Percentiles rank a stretch among this genome's conserved stretches.
Evolutionary conservation across 2,329 filamentous ascomycete species (phyloP).

Genomic region (Aspergillus fumigatus): DNA sequence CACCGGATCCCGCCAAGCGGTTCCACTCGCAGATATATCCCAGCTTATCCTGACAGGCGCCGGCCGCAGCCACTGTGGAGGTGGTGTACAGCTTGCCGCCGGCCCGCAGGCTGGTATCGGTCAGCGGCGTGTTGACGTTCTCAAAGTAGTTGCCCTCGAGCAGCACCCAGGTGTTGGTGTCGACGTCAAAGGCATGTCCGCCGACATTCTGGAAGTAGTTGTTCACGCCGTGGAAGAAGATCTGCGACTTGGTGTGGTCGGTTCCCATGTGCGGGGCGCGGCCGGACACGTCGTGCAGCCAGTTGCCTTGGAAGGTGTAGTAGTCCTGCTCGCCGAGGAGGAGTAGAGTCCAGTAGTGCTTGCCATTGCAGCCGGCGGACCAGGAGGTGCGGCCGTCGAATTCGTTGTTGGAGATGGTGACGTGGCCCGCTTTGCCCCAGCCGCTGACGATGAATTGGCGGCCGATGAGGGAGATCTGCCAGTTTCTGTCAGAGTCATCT

Average conservation of each 20-base stretch:
- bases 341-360: slow-evolving; percentile 51
- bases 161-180: slow-evolving; percentile 43
- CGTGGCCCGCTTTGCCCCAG: slow-evolving; percentile 48
- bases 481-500: background rate
- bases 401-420: slow-evolving; percentile 58
- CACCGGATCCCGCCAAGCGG: slow-evolving; percentile 3
- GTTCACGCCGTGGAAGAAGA: slow-evolving; percentile 57
- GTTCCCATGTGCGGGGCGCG: slow-evolving; percentile 10
- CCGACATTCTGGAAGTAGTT: slow-evolving; percentile 57
- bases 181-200: slow-evolving; percentile 56
- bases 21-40: slow-evolving; percentile 14
- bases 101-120: slow-evolving; percentile 4
- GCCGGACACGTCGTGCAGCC: slow-evolving; percentile 8
- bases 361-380: slow-evolving; percentile 55
- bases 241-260: slow-evolving; percentile 27
- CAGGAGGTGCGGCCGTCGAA: slow-evolving; percentile 53
- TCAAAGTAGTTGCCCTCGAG: slow-evolving; percentile 58
- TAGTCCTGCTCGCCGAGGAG: slow-evolving; percentile 6
- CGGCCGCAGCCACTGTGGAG: slow-evolving; percentile 3
- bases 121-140: slow-evolving; percentile 42
- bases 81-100: slow-evolving; percentile 11
- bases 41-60: slow-evolving; percentile 2
- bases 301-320: slow-evolving; percentile 9
- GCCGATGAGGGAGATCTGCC: slow-evolving; percentile 52
- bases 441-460: slow-evolving; percentile 60